Evolutionary conservation across 2,329 filamentous ascomycete species (phyloP).

Genomic region (Diaporthe sp.): DNA sequence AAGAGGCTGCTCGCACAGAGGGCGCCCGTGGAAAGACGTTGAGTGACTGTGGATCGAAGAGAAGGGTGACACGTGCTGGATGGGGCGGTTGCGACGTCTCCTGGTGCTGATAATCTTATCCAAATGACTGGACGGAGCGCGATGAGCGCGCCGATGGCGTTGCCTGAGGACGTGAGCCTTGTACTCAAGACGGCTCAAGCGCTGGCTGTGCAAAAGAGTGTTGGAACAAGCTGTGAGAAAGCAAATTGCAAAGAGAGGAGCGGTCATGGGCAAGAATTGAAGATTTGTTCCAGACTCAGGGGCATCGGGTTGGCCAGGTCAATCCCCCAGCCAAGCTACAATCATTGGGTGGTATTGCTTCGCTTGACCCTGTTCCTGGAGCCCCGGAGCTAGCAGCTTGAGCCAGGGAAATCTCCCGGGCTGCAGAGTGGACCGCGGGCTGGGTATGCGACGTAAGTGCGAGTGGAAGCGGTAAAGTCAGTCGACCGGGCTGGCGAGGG

Average conservation of each 20-base stretch:
- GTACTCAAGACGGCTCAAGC: constrained; percentile 54
- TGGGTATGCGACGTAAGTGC: constrained; percentile 36
- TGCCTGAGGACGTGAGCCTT: constrained; percentile 58
- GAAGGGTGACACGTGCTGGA: constrained; percentile 43
- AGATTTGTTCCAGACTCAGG: constrained; percentile 38
- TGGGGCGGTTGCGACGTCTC: constrained; percentile 45
- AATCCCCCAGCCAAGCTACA: constrained; percentile 32
- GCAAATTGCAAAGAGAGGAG: constrained; percentile 54
- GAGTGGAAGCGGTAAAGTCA: constrained; percentile 36
- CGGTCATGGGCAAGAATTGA: constrained; percentile 59
- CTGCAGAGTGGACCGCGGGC: constrained; percentile 33
- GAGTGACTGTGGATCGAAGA: constrained; percentile 21
- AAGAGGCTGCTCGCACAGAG: constrained; percentile 32
- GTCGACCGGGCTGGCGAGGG: constrained; percentile 22
- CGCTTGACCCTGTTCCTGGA: constrained; percentile 36
- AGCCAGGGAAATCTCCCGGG: constrained; percentile 29
- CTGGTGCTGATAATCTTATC: constrained; percentile 49
- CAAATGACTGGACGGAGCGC: constrained; percentile 55
- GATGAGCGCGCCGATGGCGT: constrained; percentile 53
- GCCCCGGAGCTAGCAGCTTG: constrained; percentile 32
- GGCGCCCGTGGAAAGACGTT: neutral
- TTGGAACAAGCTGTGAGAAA: constrained; percentile 61
- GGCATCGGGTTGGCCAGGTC: constrained; percentile 36
- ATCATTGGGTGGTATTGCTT: constrained; percentile 31
- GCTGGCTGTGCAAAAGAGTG: constrained; percentile 61